Evolutionary conservation across 345 rosid species (phyloP), one percentile per base, ranked within the genome.

Genomic region (Balakata baccata): DNA sequence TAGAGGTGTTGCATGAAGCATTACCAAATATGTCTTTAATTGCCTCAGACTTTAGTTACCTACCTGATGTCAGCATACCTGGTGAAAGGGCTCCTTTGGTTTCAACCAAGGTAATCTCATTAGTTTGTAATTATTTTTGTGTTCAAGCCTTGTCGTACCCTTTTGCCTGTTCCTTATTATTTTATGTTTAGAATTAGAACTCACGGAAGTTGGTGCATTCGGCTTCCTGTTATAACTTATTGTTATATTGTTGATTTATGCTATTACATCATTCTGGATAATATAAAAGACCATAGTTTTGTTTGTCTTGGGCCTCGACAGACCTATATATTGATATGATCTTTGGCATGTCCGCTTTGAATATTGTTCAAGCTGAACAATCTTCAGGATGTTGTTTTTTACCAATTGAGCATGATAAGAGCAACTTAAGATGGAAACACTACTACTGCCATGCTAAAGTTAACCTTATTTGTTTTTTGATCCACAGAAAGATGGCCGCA

Each of bases 51-150:
- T 95, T 92, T 69, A 92, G 92, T 80, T 95, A 83, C 90, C 89
- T 95, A 74, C 99, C 99, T 14, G 99, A 95, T 80, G 98, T 92
- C 78, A 91, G 80, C 78, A 77, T 92, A 85, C 87, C 87, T 69
- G 98, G 98, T 68, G 98, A 89, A 79, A 85, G 99, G 81, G 99
- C 98, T 78, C 99, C 99, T 60, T 71, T 95, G 80, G 98, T 95
- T 65, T 92, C 99, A 81, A 89, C 94, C 46, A 95, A 93, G 95
- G 98, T 89, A 73, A 18, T 72, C 75, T 76, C 46, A 66, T 68
- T 51, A 56, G 10, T 62, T 57, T 75, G 25, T 59, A 39, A 10
- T 37, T 68, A 9, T 59, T 20, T 10, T 13, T 10, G 3, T 64
- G 3, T 64, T 64, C 37, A 64, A 41, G 25, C 67, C 41, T 61